A percentile compares a stretch with the other conserved stretches of the same genome.
Evolutionary conservation across 345 rosid species (phyloP).

Genomic region (Alliaria petiolata): DNA sequence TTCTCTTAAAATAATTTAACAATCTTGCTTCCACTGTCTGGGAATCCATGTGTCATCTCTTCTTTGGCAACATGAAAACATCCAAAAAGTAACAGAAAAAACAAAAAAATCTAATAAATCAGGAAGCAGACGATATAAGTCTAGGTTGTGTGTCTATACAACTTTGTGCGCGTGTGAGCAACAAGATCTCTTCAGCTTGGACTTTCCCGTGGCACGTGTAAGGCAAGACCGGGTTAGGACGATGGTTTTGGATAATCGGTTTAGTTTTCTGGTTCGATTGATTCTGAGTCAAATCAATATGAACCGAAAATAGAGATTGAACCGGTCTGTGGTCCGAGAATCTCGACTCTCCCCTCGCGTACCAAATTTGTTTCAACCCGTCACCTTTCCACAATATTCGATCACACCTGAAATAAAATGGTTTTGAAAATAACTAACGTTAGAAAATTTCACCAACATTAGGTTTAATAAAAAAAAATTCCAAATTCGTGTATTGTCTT

Average conservation of each 20-base stretch:
- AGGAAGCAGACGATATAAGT: conserved; percentile 22
- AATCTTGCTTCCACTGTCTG: conserved; percentile 21
- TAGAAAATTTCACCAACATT: background rate
- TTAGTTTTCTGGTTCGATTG: conserved; percentile 12
- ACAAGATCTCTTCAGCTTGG: conserved; percentile 75
- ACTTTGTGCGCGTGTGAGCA: conserved; percentile 51
- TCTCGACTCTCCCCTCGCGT: conserved; percentile 77
- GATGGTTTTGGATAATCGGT: conserved; percentile 33
- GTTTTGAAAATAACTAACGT: background rate
- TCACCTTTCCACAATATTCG: conserved; percentile 90
- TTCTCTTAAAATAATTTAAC: conserved; percentile 10
- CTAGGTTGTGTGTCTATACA: conserved; percentile 39
- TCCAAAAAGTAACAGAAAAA: conserved; percentile 9
- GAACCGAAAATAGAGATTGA: conserved; percentile 65
- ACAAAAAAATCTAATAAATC: background rate
- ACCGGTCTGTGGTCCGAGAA: conserved; percentile 99
- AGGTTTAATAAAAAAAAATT: background rate
- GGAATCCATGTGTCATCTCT: conserved; percentile 30
- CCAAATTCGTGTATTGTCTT: background rate
- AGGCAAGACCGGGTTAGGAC: conserved; percentile 40
- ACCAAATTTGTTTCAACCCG: conserved; percentile 69
- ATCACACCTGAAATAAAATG: conserved; percentile 70
- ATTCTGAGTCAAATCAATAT: conserved; percentile 32
- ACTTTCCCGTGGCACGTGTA: conserved; percentile 56
- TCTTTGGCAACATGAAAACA: conserved; percentile 22